Conservation (phyloP, 176 grass and related monocot genomes). For the Eragrostis nindensis region DNA sequence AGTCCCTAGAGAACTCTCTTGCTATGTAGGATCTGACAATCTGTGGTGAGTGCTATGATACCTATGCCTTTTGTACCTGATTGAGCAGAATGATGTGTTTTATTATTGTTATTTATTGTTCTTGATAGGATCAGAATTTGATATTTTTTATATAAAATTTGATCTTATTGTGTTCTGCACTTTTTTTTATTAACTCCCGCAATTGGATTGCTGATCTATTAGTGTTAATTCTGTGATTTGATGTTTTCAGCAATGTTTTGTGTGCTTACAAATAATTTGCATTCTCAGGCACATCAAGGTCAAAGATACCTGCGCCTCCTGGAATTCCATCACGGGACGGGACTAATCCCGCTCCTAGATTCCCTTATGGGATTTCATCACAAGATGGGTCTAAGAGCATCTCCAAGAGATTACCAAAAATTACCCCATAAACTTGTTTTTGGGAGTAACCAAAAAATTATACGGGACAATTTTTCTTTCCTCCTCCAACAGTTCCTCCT, state of each 20-base stretch:
- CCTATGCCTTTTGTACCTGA: not conserved
- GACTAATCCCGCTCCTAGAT: conserved; percentile 66
- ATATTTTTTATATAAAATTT: not conserved
- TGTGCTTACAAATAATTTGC: conserved; percentile 22
- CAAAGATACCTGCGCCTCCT: conserved; percentile 54
- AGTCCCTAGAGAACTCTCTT: conserved; percentile 44
- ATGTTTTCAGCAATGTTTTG: conserved; percentile 35
- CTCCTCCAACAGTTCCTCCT: too few species aligned
- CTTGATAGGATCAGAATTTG: conserved; percentile 6
- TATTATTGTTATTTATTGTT: conserved; percentile 25
- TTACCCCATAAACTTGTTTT: too few species aligned
- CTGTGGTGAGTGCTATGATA: conserved; percentile 53
- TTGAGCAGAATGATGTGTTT: conserved; percentile 20
- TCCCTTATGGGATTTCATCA: conserved; percentile 34
- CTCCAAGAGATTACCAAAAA: too few species aligned
- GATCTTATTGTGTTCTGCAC: conserved; percentile 11
- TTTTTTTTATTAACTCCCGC: not conserved
- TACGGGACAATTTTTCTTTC: too few species aligned
- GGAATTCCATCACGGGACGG: conserved; percentile 62
- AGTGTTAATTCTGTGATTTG: conserved; percentile 26
- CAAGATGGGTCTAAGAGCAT: conserved; percentile 23
- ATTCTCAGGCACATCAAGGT: conserved; percentile 48
- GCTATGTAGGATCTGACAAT: conserved; percentile 46
- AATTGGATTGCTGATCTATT: conserved; percentile 23
- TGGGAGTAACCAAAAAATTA: too few species aligned